Base-by-base conservation (phyloP, 202 grass and related monocot species). In the Carex sylvatica region DNA sequence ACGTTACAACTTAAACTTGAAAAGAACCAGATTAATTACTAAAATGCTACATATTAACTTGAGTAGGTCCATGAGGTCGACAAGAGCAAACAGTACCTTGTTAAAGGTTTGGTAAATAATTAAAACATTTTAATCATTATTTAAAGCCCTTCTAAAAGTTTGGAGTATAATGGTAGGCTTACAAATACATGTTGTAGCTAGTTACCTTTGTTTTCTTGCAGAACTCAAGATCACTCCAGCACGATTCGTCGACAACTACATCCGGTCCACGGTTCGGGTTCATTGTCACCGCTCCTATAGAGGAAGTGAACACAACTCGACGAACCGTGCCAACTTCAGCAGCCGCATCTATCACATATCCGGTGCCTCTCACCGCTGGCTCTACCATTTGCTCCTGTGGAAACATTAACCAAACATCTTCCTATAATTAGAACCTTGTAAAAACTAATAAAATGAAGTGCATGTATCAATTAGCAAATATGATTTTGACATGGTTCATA, bases 171-270 rank as follows among this genome's bases (percentile, higher is more conserved):
- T 18, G 35, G 18, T 42, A 65, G 52, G 33, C 14, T 22, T 68
- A 54, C 42, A 51, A 79, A 40, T 59, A 26, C 24, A 69, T 56
- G 61, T 52, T 9, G 74, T 64, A 86, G 46, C 22, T 64, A 91
- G 46, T 28, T 64, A 91, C 95, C 89, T 78, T 91, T 47, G 95
- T 98, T 65, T 93, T 91, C 90, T 93, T 93, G 95, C 95, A 98
- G 87, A 72, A 93, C 1, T 98, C 89, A 76, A 95, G 92, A 80
- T 98, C 95, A 85, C 95, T 98, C 95, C 95, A 98, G 86, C 89
- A 98, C 0, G 86, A 87, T 85, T 98, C 95, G 60, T 98, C 91
- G 61, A 98, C 95, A 36, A 95, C 95, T 2, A 90, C 95, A 68
- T 98, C 91, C 2, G 89, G 83, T 28, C 86, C 87, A 20, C 92